These are phyloP conservation scores for Globisporangium apiculatum DNA, from an alignment of 352 stramenopile species.

Conservation along the genomic window DNA sequence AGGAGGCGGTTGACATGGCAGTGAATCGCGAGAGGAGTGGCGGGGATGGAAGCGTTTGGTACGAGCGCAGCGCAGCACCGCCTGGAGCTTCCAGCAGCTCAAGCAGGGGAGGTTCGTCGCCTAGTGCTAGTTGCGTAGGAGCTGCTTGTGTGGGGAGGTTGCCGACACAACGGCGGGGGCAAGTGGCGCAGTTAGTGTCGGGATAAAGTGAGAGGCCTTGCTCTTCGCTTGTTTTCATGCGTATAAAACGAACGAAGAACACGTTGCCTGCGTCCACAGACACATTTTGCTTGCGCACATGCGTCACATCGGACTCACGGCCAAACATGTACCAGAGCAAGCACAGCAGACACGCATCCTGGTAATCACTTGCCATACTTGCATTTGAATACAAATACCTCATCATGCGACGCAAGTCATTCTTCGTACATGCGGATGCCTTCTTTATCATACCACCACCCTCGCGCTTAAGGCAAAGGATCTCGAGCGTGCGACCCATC, in stretches of 20 bases:
- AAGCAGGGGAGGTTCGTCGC: background rate
- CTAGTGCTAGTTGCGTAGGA: background rate
- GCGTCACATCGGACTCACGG: background rate
- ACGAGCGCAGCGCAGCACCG: background rate
- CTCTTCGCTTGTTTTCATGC: background rate
- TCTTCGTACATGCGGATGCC: background rate
- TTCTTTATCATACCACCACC: background rate
- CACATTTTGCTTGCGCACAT: background rate
- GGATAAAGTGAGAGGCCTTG: background rate
- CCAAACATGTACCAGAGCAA: background rate
- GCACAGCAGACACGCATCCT: background rate
- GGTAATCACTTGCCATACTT: background rate
- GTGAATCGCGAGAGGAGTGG: background rate
- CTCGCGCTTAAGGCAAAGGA: background rate
- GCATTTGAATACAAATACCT: no score
- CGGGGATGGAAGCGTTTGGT: background rate
- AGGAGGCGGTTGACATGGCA: background rate
- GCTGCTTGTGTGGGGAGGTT: background rate
- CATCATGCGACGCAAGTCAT: background rate
- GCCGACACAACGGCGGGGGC: background rate
- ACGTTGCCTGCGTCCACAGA: background rate
- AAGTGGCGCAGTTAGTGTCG: background rate
- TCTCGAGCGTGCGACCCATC: background rate
- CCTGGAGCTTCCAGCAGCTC: background rate
- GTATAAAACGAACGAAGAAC: background rate